Evolutionary conservation across 805 yeast species (phyloP), one percentile per base, ranked within the genome.

Genomic region (Candida quercuum): DNA sequence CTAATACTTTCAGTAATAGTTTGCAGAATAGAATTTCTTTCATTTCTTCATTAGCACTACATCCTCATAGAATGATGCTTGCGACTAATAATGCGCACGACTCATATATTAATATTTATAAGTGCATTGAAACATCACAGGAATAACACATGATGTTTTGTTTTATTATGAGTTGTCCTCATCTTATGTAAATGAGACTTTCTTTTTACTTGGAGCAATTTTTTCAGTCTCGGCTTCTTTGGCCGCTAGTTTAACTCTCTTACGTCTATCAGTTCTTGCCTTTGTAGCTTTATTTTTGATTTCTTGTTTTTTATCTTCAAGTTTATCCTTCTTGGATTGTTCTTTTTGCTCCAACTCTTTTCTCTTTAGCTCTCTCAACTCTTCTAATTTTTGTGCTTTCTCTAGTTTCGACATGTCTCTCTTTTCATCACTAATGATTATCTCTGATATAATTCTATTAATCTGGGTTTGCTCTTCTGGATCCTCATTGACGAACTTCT

Each of bases 51-150:
- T 57, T 87, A 46, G 68, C 81, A 0, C 76, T 93, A 52, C 99
- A 93, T 57, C 99, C 99, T 2, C 99, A 93, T 56, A 69, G 91
- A 45, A 86, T 93, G 96, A 76, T 86, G 75, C 54, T 93, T 56
- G 97, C 96, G 1, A 85, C 87, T 1, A 81, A 82, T 49, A 84
- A 84, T 56, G 72, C 79, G 37, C 94, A 86, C 53, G 93, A 83
- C 54, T 70, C 87, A 2, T 74, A 72, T 46, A 78, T 88, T 30
- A 74, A 75, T 46, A 63, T 87, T 20, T 82, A 80, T 51, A 67
- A 67, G 33, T 76, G 81, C 47, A 53, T 59, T n/a, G 72, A 67
- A 19, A 43, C 43, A 2, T n/a, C 32, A 15, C 31, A 17, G 22
- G 33, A 32, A 29, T 36, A 21, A 40, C 18, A 16, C n/a, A 25